A percentile compares a stretch with the other conserved stretches of the same genome.
These are phyloP conservation scores for Dalbergia oliveri DNA, from an alignment of 306 rosid species.

Conservation along the genomic window DNA sequence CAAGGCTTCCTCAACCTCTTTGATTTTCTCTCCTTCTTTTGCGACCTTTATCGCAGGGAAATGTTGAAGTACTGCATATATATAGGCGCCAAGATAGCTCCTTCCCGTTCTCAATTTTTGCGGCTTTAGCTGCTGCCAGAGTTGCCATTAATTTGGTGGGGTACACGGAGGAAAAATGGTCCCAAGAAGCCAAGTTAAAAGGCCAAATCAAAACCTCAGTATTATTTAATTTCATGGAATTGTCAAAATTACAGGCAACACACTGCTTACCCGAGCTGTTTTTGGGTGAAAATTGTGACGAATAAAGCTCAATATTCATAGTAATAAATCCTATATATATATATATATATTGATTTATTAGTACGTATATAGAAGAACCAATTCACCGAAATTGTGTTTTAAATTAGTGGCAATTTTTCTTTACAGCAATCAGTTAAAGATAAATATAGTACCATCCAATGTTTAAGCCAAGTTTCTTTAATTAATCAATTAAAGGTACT, in stretches of 20 bases:
- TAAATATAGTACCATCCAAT: no score
- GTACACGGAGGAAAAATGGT: not conserved
- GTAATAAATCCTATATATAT: no score
- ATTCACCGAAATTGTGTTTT: not conserved
- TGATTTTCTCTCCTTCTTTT: not conserved
- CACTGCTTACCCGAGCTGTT: not conserved
- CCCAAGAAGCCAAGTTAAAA: conserved; percentile 16
- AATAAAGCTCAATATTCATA: no score
- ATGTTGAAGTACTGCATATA: not conserved
- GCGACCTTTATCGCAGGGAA: not conserved
- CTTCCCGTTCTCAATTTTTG: not conserved
- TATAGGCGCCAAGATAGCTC: not conserved
- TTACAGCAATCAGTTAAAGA: no score
- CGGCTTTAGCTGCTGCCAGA: not conserved
- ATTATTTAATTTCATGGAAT: no score
- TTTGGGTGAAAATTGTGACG: not conserved
- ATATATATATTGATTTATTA: not conserved
- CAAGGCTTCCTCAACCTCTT: conserved; percentile 37
- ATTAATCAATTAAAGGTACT: no score
- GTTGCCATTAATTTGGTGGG: conserved; percentile 35
- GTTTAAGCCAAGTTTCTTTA: not conserved
- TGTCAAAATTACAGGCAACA: not conserved
- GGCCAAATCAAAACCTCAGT: not conserved
- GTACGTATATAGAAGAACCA: not conserved
- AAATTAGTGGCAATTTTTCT: not conserved